A percentile compares a stretch with the other conserved stretches of the same genome.
Evolutionary conservation across 495 filamentous ascomycete species (phyloP).

Genomic region (Tuber microsphaerosporum): DNA sequence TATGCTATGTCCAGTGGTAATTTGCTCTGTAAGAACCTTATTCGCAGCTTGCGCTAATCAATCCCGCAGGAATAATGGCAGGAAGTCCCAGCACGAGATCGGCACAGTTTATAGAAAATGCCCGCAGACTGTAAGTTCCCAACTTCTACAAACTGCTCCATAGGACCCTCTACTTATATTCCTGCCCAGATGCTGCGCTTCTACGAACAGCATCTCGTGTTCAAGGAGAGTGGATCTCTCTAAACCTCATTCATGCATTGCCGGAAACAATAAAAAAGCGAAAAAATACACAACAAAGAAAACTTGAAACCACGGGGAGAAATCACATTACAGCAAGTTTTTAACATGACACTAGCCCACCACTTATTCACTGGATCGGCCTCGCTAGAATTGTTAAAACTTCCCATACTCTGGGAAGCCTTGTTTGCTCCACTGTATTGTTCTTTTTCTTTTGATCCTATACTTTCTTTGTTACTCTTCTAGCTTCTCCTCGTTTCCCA

Average conservation of each 20-base stretch:
- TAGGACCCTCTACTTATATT: conserved; percentile 12
- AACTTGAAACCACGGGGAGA: background rate
- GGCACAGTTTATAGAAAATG: conserved; percentile 53
- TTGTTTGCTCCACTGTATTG: background rate
- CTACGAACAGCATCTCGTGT: conserved; percentile 53
- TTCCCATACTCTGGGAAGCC: background rate
- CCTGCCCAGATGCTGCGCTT: conserved; percentile 53
- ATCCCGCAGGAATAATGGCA: conserved; percentile 48
- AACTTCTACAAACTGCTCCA: background rate
- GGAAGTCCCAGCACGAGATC: conserved; percentile 56
- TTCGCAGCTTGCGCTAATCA: background rate
- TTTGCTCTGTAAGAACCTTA: background rate
- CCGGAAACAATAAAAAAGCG: background rate
- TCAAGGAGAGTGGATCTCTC: conserved; percentile 38
- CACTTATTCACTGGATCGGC: background rate
- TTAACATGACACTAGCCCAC: background rate
- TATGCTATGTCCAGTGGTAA: conserved; percentile 41
- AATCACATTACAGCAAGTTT: background rate
- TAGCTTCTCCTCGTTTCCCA: background rate
- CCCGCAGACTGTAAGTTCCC: conserved; percentile 52
- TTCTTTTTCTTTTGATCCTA: background rate
- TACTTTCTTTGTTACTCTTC: background rate
- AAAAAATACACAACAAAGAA: background rate
- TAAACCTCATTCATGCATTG: conserved; percentile 6
- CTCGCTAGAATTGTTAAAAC: background rate